These are phyloP conservation scores for Leptomonas seymouri DNA, from an alignment of 208 protist species.

Conservation along the genomic window DNA sequence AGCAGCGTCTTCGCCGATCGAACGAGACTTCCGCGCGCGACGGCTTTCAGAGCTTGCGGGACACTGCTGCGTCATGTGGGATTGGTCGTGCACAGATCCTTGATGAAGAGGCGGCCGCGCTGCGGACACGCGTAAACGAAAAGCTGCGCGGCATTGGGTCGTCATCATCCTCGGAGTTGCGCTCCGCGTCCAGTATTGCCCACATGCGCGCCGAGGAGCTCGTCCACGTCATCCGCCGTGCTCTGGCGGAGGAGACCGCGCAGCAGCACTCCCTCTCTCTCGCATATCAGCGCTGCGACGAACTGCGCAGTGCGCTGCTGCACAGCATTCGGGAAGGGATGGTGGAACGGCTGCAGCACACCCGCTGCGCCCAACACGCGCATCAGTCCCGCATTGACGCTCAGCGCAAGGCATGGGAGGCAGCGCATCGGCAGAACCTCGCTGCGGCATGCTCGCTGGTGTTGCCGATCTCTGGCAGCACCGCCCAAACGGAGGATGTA, in stretches of 20 bases:
- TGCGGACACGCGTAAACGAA: slow-evolving; percentile 31
- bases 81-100: slow-evolving; percentile 8
- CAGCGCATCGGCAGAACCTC: slow-evolving; percentile 61
- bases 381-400: slow-evolving; percentile 52
- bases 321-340: slow-evolving; percentile 28
- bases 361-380: slow-evolving; percentile 49
- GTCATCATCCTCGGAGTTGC: not conserved
- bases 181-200: not conserved
- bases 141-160: slow-evolving; percentile 29
- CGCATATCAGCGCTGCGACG: slow-evolving; percentile 27
- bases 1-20: slow-evolving; percentile 37
- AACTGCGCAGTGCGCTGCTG: slow-evolving; percentile 33
- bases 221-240: slow-evolving; percentile 27
- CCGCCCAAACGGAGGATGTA: slow-evolving; percentile 6
- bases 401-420: slow-evolving; percentile 51
- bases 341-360: slow-evolving; percentile 46
- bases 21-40: slow-evolving; percentile 21
- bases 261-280: slow-evolving; percentile 26
- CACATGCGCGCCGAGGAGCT: slow-evolving; percentile 54
- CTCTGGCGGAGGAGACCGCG: slow-evolving; percentile 26
- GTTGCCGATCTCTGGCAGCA: slow-evolving; percentile 25
- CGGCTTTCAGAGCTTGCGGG: slow-evolving; percentile 13
- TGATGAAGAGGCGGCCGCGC: slow-evolving; percentile 23
- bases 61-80: slow-evolving; percentile 8
- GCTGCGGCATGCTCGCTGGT: slow-evolving; percentile 36